Evolutionary conservation across 2,329 filamentous ascomycete species (phyloP), one percentile per base, ranked within the genome.

Genomic region (Bipolaris oryzae): DNA sequence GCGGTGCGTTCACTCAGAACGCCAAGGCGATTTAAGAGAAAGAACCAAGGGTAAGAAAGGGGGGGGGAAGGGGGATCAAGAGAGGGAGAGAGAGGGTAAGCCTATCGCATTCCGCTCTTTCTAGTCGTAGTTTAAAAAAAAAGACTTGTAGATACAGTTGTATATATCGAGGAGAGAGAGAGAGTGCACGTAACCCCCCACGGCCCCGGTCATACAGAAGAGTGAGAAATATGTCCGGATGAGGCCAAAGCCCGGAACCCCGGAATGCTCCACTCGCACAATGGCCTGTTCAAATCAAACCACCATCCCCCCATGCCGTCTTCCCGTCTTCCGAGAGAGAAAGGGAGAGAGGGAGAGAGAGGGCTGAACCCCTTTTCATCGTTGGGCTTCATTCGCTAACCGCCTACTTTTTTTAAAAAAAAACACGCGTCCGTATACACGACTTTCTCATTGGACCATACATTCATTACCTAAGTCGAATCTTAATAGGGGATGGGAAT

Each of bases 161-260:
- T n/a, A 25, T 1, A 28, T 28, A n/a, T n/a, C n/a, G n/a, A n/a
- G n/a, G n/a, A n/a, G n/a, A n/a, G n/a, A n/a, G n/a, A n/a, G n/a
- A n/a, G n/a, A n/a, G n/a, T n/a, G n/a, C 57, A 60, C 57, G 57
- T 56, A 53, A n/a, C n/a, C 53, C 57, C 38, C 10, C 25, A 5
- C 7, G 6, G 49, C 57, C 38, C 6, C 16, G 7, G 3, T 16
- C 2, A 7, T 25, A 15, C 55, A 44, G 53, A 49, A 44, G 9
- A 50, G 48, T 31, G 39, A 45, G 44, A 45, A 56, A 28, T 3
- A 25, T 28, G 28, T 31, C 10, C 28, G 28, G 10, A 31, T 31
- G 28, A 13, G 28, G 28, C 28, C 28, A 31, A 13, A 31, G 28
- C 28, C 57, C 57, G 57, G 34, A 34, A 38, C 18, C 20, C 51